Percentiles rank a stretch among this genome's conserved stretches.
phyloP scores from a whole-genome alignment of 176 grass and related monocot genomes.

The Triticum turgidum region DNA sequence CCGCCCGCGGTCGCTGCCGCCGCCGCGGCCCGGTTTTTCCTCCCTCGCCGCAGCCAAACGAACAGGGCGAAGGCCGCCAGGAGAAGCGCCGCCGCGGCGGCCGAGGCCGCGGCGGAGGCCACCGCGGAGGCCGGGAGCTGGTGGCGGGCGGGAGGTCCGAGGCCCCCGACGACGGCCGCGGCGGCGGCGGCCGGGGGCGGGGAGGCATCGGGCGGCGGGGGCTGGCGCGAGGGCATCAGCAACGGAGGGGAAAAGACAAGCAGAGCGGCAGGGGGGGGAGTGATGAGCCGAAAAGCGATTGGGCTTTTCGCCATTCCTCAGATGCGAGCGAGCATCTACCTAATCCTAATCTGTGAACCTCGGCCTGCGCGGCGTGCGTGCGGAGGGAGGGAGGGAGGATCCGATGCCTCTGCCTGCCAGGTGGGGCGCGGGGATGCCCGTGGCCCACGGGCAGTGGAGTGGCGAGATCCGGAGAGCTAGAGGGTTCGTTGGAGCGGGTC shows the following conservation, averaged over 20 bases:
- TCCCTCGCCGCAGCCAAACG: slow-evolving; percentile 40
- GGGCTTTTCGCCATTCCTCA: slow-evolving; percentile 57
- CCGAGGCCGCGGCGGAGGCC: background rate
- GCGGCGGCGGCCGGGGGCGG: slow-evolving; percentile 2
- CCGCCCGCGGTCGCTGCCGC: background rate
- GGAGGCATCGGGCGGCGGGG: slow-evolving; percentile 25
- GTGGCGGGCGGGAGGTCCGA: background rate
- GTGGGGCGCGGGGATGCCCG: background rate
- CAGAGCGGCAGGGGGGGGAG: background rate
- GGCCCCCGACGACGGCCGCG: background rate
- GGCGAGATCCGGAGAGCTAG: too few relatives aligned
- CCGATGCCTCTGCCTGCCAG: slow-evolving; percentile 22
- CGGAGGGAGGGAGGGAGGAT: background rate
- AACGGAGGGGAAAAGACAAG: slow-evolving; percentile 36
- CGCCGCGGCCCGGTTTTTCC: slow-evolving; percentile 35
- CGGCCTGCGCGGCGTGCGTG: background rate
- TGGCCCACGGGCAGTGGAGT: slow-evolving; percentile 9
- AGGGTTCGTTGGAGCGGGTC: too few relatives aligned
- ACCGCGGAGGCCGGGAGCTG: background rate
- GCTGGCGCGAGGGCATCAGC: slow-evolving; percentile 75
- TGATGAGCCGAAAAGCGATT: slow-evolving; percentile 46
- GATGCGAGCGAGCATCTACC: slow-evolving; percentile 16
- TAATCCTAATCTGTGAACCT: background rate
- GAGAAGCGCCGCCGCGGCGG: slow-evolving; percentile 7
- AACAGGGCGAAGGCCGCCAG: slow-evolving; percentile 37